These are phyloP conservation scores for Naegleria fowleri DNA, from an alignment of 208 protist species.

Conservation along the genomic window DNA sequence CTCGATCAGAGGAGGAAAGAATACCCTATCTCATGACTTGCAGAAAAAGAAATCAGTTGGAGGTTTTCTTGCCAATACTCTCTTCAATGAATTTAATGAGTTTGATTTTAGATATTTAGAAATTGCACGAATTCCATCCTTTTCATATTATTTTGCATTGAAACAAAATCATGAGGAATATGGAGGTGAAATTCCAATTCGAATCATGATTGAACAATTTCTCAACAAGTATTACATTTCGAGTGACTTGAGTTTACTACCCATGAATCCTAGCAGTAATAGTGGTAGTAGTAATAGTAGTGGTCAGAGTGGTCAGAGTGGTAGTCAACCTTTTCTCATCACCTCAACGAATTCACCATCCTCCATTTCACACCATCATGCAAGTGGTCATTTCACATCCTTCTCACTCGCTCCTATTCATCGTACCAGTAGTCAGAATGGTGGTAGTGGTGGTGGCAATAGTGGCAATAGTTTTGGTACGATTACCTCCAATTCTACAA, in stretches of 20 bases:
- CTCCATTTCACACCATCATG: too few relatives aligned
- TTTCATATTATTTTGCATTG: background rate
- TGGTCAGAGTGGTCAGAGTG: background rate
- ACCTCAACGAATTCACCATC: too few relatives aligned
- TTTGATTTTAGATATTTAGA: slow-evolving; percentile 9
- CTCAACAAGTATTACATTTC: background rate
- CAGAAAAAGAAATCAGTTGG: background rate
- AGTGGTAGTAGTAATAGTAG: background rate
- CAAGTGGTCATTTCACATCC: too few relatives aligned
- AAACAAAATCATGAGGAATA: background rate
- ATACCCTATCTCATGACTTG: background rate
- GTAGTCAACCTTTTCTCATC: too few relatives aligned
- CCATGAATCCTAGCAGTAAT: background rate
- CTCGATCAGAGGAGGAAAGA: background rate
- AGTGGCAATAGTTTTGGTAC: background rate
- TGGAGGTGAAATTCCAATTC: background rate
- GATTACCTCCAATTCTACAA: too few relatives aligned
- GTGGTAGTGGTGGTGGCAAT: background rate
- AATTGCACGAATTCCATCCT: background rate
- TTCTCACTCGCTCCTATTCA: background rate
- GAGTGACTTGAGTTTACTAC: background rate
- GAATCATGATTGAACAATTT: background rate
- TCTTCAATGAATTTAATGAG: background rate
- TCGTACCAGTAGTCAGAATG: background rate
- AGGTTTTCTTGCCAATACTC: background rate